Evolutionary conservation across 345 rosid genomes (phyloP).

Genomic region (Brassica incana): DNA sequence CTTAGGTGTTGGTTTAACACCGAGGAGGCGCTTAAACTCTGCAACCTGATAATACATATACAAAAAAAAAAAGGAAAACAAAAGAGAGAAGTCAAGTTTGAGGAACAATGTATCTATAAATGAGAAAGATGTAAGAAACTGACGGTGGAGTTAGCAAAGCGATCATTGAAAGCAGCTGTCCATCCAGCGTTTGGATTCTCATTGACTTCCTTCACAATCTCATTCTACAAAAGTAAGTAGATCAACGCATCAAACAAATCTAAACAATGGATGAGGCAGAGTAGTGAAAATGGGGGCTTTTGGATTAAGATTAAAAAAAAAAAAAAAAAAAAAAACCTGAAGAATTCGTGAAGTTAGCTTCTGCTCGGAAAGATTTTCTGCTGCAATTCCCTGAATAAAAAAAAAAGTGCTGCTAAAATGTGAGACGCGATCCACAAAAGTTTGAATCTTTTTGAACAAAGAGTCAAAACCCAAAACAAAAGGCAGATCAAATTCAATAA

Average conservation of each 20-base stretch:
- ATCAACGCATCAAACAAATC: neutral
- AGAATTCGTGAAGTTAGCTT: constrained; percentile 71
- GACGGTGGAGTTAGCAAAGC: constrained; percentile 71
- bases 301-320: constrained; percentile 19
- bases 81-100: neutral
- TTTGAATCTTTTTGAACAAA: neutral
- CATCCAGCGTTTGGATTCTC: constrained; percentile 82
- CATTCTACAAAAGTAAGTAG: constrained; percentile 49
- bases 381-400: constrained; percentile 48
- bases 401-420: neutral
- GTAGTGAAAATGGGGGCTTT: neutral
- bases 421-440: neutral
- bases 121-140: constrained; percentile 33
- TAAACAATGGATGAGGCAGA: constrained; percentile 3
- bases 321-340: constrained; percentile 49
- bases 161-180: constrained; percentile 73
- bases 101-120: neutral
- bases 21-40: constrained; percentile 76
- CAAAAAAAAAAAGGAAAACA: neutral
- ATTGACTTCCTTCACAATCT: constrained; percentile 66
- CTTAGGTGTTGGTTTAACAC: constrained; percentile 69
- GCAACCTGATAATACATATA: constrained; percentile 54
- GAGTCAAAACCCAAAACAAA: neutral
- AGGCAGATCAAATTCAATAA: neutral
- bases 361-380: constrained; percentile 45